phyloP scores from a whole-genome alignment of 768 basidiomycete species.

The Russula sp. region DNA sequence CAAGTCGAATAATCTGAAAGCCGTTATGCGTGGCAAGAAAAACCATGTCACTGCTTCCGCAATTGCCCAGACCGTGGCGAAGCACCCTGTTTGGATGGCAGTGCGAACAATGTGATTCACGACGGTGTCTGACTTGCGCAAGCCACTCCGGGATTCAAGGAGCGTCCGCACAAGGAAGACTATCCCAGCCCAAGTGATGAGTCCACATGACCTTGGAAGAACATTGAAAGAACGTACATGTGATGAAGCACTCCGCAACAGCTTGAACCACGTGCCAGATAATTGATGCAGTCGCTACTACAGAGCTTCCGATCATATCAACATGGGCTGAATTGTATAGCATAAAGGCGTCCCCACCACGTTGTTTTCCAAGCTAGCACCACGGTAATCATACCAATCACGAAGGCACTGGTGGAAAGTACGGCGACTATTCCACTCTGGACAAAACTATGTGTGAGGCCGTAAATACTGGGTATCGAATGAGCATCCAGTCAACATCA shows the following conservation, averaged over 20 bases:
- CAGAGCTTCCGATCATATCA: background rate
- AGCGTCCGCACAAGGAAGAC: conserved; percentile 1
- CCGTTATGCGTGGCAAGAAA: background rate
- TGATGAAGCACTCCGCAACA: background rate
- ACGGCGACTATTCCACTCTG: background rate
- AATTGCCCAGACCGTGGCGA: conserved; percentile 3
- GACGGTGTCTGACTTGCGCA: background rate
- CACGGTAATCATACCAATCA: background rate
- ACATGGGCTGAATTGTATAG: background rate
- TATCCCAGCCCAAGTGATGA: background rate
- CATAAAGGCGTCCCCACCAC: background rate
- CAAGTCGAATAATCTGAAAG: background rate
- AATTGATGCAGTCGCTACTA: background rate
- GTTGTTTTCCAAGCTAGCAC: background rate
- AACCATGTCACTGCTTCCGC: background rate
- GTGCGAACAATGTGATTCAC: background rate
- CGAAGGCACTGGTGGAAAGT: background rate
- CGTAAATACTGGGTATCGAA: background rate
- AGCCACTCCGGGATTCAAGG: background rate
- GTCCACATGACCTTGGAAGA: background rate
- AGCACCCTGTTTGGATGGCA: background rate
- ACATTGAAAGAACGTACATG: background rate
- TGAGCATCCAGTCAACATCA: background rate
- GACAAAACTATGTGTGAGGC: background rate
- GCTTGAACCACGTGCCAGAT: background rate